phyloP scores from a whole-genome alignment of 805 yeast species.

The Spathaspora passalidarum region DNA sequence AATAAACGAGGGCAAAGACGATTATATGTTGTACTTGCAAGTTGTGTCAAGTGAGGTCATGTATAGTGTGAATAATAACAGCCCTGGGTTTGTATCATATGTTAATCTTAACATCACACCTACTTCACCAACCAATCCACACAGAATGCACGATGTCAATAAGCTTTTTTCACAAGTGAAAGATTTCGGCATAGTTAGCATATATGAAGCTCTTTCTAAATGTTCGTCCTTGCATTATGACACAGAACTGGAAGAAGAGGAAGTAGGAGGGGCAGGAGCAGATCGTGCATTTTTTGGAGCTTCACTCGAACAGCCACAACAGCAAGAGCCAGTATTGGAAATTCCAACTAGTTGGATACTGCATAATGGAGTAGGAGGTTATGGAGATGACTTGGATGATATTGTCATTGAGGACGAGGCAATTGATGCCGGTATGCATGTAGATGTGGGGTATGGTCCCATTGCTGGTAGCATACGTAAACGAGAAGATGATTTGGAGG shows the following conservation, averaged over 20 bases:
- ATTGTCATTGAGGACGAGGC: slow-evolving; percentile 11
- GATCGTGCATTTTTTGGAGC: slow-evolving; percentile 10
- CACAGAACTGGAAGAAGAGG: slow-evolving; percentile 21
- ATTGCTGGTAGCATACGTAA: slow-evolving; percentile 32
- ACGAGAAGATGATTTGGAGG: slow-evolving; percentile 19
- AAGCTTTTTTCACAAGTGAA: slow-evolving; percentile 9
- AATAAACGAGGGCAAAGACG: slow-evolving; percentile 13
- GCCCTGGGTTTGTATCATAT: background rate
- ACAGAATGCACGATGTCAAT: background rate
- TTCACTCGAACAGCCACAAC: slow-evolving; percentile 9
- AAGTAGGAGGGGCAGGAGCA: slow-evolving; percentile 3
- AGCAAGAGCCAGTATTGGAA: slow-evolving; percentile 13
- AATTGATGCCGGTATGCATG: slow-evolving; percentile 39
- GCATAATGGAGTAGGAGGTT: slow-evolving; percentile 17
- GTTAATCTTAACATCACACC: background rate
- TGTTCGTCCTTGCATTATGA: slow-evolving; percentile 40
- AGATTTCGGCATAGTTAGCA: background rate
- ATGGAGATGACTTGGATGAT: slow-evolving; percentile 36
- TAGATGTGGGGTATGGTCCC: slow-evolving; percentile 36
- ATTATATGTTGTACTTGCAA: slow-evolving; percentile 28
- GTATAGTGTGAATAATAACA: too few species aligned
- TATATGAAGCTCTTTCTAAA: slow-evolving; percentile 33
- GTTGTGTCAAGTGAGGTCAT: background rate
- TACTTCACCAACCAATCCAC: background rate
- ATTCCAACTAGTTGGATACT: slow-evolving; percentile 24